These are phyloP conservation scores for Pichia sp. DNA, from an alignment of 1,139 yeast species.

Conservation along the genomic window DNA sequence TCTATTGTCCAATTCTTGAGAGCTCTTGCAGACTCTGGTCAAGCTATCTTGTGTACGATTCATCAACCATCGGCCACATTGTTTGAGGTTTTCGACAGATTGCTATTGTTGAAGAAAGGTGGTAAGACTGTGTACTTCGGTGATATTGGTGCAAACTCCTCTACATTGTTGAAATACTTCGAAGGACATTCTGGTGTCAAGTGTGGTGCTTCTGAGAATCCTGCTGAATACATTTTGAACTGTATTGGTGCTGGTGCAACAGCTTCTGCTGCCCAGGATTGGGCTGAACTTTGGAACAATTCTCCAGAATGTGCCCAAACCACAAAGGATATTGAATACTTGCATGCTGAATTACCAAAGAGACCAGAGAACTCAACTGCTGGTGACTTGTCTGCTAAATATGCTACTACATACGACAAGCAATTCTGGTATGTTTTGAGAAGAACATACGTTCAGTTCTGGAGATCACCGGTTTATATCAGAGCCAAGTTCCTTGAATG, in stretches of 20 bases:
- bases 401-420: constrained; percentile 35
- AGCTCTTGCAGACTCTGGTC: constrained; percentile 45
- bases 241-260: constrained; percentile 62
- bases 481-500: constrained; percentile 40
- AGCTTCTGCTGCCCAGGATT: constrained; percentile 40
- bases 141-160: constrained; percentile 49
- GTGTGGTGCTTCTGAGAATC: constrained; percentile 29
- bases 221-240: constrained; percentile 34
- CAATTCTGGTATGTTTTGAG: constrained; percentile 40
- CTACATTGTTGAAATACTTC: constrained; percentile 44
- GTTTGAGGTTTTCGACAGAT: constrained; percentile 44
- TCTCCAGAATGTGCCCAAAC: constrained; percentile 16
- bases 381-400: constrained; percentile 32
- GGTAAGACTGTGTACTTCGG: constrained; percentile 60
- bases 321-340: constrained; percentile 24
- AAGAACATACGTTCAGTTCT: constrained; percentile 42
- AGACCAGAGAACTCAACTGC: constrained; percentile 32
- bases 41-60: constrained; percentile 49
- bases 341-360: constrained; percentile 23
- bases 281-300: constrained; percentile 30
- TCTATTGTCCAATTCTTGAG: constrained; percentile 42
- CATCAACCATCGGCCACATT: constrained; percentile 57
- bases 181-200: constrained; percentile 24
- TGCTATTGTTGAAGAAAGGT: constrained; percentile 41
- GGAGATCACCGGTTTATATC: constrained; percentile 48